Evolutionary conservation across 2,329 filamentous ascomycete genomes (phyloP).

Genomic region (Bipolaris cookei): DNA sequence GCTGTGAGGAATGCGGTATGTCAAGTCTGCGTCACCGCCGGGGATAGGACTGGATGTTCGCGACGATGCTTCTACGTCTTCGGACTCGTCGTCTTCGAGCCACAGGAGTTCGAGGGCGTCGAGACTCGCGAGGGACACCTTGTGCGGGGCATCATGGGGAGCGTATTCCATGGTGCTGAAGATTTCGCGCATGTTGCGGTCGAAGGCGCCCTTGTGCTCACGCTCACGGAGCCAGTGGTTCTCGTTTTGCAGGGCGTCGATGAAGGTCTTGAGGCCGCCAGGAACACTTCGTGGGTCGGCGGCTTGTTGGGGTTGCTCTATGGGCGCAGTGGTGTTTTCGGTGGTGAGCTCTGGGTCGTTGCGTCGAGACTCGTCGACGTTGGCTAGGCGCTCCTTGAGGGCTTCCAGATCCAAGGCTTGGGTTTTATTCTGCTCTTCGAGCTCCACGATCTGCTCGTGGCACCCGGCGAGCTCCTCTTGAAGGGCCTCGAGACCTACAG

Average conservation of each 20-base stretch:
- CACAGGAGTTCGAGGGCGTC: conserved; percentile 9
- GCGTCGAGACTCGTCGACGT: conserved; percentile 12
- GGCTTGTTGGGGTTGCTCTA: conserved; percentile 23
- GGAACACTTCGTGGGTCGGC: conserved; percentile 17
- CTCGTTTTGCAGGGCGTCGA: conserved; percentile 36
- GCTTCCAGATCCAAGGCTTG: conserved; percentile 29
- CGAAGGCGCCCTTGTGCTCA: conserved; percentile 28
- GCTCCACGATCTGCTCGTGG: conserved; percentile 28
- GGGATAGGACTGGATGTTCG: not conserved
- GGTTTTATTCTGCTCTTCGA: conserved; percentile 25
- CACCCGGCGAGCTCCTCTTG: conserved; percentile 29
- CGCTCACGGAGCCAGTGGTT: conserved; percentile 41
- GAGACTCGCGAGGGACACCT: conserved; percentile 4
- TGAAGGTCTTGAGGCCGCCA: conserved; percentile 23
- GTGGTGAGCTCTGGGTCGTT: conserved; percentile 5
- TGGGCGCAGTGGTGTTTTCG: conserved; percentile 8
- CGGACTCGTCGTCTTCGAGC: conserved; percentile 14
- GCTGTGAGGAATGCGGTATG: conserved; percentile 7
- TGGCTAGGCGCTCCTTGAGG: conserved; percentile 22
- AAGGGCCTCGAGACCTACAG: conserved; percentile 29
- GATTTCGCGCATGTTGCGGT: conserved; percentile 20
- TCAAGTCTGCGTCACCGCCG: not conserved
- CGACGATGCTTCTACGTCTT: conserved; percentile 2
- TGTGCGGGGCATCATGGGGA: not conserved
- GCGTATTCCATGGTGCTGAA: conserved; percentile 17